Evolutionary conservation across 116 monocot genomes (phyloP).

Genomic region (Phalaenopsis hybrid): DNA sequence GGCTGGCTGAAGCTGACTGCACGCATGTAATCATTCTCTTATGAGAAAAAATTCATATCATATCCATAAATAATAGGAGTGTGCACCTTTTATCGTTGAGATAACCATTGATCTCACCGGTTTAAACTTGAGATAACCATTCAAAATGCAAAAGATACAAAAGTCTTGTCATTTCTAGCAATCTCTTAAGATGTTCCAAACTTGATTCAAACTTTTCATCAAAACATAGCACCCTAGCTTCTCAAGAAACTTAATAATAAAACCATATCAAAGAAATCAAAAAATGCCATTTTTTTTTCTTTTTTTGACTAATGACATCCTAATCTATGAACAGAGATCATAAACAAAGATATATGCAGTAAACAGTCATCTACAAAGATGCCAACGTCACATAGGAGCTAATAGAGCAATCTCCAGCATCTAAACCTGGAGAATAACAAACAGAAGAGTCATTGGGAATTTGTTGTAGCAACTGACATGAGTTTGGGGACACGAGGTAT

Average conservation of each 20-base stretch:
- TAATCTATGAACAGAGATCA: not conserved
- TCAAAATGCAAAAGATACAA: not conserved
- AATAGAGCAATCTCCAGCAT: not conserved
- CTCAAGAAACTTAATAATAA: not conserved
- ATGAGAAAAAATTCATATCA: not conserved
- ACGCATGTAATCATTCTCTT: not conserved
- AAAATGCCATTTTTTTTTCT: not conserved
- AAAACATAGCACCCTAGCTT: not conserved
- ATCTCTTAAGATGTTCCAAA: not conserved
- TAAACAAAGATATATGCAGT: not conserved
- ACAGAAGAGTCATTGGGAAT: conserved; percentile 1
- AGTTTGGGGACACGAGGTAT: conserved; percentile 25
- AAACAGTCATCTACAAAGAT: conserved; percentile 2
- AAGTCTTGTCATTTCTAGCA: not conserved
- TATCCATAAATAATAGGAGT: not conserved
- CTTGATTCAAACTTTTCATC: conserved; percentile 7
- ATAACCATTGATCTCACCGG: not conserved
- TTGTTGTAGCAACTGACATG: conserved; percentile 25
- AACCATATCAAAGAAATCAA: not conserved
- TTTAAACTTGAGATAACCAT: not conserved
- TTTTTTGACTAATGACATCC: not conserved
- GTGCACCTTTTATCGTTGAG: not conserved
- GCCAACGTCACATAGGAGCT: not conserved
- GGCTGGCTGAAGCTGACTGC: too few relatives aligned
- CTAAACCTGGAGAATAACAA: not conserved